A percentile compares a stretch with the other conserved stretches of the same genome.
phyloP scores from a whole-genome alignment of 2,329 filamentous ascomycete species.

The Talaromyces atroroseus region DNA sequence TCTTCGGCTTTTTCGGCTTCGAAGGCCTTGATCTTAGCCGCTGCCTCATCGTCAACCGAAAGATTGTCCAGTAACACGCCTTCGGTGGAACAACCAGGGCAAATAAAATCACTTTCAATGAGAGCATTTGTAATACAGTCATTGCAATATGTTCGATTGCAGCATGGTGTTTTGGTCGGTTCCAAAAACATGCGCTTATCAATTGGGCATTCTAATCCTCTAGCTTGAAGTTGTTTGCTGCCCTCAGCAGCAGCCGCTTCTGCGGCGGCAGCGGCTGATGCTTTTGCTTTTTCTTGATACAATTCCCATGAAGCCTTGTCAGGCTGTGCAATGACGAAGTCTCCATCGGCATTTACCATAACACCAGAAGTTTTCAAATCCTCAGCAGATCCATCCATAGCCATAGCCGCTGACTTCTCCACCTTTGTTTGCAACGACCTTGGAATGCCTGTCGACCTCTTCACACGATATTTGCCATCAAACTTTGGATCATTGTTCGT shows the following conservation, averaged over 20 bases:
- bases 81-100: constrained; percentile 84
- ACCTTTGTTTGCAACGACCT: constrained; percentile 93
- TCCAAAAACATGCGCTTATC: constrained; percentile 98
- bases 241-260: constrained; percentile 70
- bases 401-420: constrained; percentile 75
- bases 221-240: constrained; percentile 81
- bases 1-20: constrained; percentile 48
- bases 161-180: constrained; percentile 98
- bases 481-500: constrained; percentile 98
- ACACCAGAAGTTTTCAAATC: constrained; percentile 78
- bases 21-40: constrained; percentile 72
- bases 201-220: constrained; percentile 85
- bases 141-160: constrained; percentile 96
- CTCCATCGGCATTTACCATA: constrained; percentile 96
- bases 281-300: constrained; percentile 91
- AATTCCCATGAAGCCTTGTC: constrained; percentile 96
- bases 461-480: constrained; percentile 87
- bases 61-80: constrained; percentile 92
- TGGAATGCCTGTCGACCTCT: constrained; percentile 94
- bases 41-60: constrained; percentile 71
- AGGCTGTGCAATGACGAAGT: constrained; percentile 93
- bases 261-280: constrained; percentile 73
- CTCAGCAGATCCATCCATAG: constrained; percentile 70
- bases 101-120: constrained; percentile 96
- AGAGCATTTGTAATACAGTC: constrained; percentile 99